A percentile compares a stretch with the other conserved stretches of the same genome.
These are phyloP conservation scores for Exidia glandulosa DNA, from an alignment of 768 basidiomycete genomes.

Conservation along the genomic window DNA sequence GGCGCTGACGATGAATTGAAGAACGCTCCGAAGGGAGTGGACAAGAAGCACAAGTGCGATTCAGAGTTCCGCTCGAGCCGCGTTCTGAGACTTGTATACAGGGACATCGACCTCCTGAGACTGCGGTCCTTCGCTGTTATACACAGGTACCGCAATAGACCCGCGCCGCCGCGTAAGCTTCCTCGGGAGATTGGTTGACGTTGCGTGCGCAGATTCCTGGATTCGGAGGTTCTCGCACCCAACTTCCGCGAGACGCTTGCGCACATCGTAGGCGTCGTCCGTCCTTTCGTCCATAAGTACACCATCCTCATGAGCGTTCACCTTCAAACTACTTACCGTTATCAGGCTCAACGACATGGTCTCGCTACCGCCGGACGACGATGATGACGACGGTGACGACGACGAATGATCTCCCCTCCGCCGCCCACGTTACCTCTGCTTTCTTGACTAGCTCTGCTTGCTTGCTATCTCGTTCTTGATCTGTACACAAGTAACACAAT, in stretches of 20 bases:
- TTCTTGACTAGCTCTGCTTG: background rate
- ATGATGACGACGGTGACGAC: background rate
- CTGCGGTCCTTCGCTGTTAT: constrained; percentile 67
- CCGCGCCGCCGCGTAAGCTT: constrained; percentile 2
- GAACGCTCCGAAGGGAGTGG: constrained; percentile 81
- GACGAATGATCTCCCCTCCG: background rate
- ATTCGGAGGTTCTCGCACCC: constrained; percentile 56
- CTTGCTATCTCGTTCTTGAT: background rate
- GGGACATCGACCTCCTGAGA: constrained; percentile 87
- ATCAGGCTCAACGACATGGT: constrained; percentile 62
- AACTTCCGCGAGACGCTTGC: constrained; percentile 57
- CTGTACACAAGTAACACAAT: too few species aligned
- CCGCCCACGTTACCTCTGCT: background rate
- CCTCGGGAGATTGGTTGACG: constrained; percentile 5
- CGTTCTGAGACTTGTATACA: constrained; percentile 18
- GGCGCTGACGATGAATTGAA: constrained; percentile 83
- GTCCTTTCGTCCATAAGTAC: constrained; percentile 74
- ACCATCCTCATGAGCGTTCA: constrained; percentile 10
- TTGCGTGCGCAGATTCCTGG: constrained; percentile 44
- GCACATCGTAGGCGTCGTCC: constrained; percentile 40
- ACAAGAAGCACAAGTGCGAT: constrained; percentile 65
- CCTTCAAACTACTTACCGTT: background rate
- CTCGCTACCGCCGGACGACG: constrained; percentile 31
- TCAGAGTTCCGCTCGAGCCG: too few species aligned
- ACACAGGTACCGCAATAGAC: constrained; percentile 40